Percentiles rank a stretch among this genome's conserved stretches.
Evolutionary conservation across 2,329 filamentous ascomycete genomes (phyloP).

Genomic region (Cercospora sp.): DNA sequence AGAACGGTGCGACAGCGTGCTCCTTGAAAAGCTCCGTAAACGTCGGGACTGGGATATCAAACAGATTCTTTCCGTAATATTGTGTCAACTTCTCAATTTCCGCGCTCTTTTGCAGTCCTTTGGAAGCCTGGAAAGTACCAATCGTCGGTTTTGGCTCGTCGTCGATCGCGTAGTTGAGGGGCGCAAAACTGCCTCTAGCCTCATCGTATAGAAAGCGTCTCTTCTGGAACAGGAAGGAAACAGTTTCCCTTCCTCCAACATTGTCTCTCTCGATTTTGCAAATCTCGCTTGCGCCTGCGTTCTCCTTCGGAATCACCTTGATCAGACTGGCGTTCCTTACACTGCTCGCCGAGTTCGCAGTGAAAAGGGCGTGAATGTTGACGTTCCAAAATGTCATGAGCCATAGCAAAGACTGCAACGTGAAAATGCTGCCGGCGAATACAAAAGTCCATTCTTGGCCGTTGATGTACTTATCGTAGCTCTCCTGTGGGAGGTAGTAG

Average conservation of each 20-base stretch:
- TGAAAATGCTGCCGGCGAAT: conserved; percentile 85
- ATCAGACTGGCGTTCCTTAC: conserved; percentile 78
- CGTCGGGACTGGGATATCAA: conserved; percentile 95
- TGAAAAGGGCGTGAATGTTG: conserved; percentile 78
- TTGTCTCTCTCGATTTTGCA: conserved; percentile 77
- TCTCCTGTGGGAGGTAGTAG: conserved; percentile 77
- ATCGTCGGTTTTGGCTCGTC: conserved; percentile 78
- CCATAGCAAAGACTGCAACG: conserved; percentile 85
- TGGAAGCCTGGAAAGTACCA: conserved; percentile 73
- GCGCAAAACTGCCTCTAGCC: conserved; percentile 71
- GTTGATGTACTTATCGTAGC: conserved; percentile 87
- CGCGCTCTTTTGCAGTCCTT: conserved; percentile 70
- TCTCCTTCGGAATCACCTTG: conserved; percentile 86
- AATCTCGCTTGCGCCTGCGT: conserved; percentile 86
- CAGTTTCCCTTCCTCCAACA: conserved; percentile 70
- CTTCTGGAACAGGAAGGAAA: conserved; percentile 97
- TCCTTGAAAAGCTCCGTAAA: conserved; percentile 97
- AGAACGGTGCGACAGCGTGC: conserved; percentile 97
- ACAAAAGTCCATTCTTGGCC: conserved; percentile 99
- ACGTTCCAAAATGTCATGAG: conserved; percentile 98
- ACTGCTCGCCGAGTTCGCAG: conserved; percentile 66
- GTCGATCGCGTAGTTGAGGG: conserved; percentile 82
- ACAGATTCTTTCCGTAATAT: conserved; percentile 93
- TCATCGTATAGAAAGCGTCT: conserved; percentile 85
- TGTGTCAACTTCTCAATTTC: conserved; percentile 80